Evolutionary conservation across 768 basidiomycete genomes (phyloP).

Genomic region (Cystobasidiopsis lactophilus): DNA sequence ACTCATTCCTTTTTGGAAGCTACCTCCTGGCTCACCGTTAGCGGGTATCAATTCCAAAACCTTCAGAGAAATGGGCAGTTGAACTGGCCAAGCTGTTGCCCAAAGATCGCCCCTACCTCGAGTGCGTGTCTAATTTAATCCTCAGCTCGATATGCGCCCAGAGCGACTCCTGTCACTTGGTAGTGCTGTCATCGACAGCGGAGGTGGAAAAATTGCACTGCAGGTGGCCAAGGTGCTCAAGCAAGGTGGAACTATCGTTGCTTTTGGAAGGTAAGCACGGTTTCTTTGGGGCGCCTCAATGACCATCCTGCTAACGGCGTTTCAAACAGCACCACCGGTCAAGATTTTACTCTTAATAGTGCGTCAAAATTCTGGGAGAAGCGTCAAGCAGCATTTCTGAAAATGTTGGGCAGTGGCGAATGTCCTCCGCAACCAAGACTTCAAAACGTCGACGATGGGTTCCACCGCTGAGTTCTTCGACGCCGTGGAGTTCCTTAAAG

Average conservation of each 20-base stretch:
- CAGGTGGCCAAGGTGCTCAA: constrained; percentile 34
- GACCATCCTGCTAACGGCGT: too few species aligned
- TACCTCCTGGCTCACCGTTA: neutral
- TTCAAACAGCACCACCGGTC: constrained; percentile 3
- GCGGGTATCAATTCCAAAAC: neutral
- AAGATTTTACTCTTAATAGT: neutral
- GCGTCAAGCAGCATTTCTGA: constrained; percentile 39
- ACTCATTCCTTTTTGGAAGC: too few species aligned
- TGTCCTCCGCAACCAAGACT: constrained; percentile 47
- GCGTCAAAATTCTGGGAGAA: constrained; percentile 26
- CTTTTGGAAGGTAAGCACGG: too few species aligned
- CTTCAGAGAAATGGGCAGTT: constrained; percentile 23
- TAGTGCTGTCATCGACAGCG: constrained; percentile 41
- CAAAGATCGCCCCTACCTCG: constrained; percentile 25
- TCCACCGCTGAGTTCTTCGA: constrained; percentile 49
- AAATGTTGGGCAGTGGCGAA: constrained; percentile 67
- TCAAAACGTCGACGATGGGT: constrained; percentile 68
- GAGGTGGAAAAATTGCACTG: constrained; percentile 41
- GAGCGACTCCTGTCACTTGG: too few species aligned
- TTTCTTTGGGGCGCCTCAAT: too few species aligned
- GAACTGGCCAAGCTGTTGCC: constrained; percentile 31
- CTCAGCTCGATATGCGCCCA: too few species aligned
- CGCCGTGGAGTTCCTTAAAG: constrained; percentile 44
- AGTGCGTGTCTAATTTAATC: too few species aligned
- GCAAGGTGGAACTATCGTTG: constrained; percentile 15